These are phyloP conservation scores for Calonectria crousiana DNA, from an alignment of 2,329 filamentous ascomycete species.

Conservation along the genomic window DNA sequence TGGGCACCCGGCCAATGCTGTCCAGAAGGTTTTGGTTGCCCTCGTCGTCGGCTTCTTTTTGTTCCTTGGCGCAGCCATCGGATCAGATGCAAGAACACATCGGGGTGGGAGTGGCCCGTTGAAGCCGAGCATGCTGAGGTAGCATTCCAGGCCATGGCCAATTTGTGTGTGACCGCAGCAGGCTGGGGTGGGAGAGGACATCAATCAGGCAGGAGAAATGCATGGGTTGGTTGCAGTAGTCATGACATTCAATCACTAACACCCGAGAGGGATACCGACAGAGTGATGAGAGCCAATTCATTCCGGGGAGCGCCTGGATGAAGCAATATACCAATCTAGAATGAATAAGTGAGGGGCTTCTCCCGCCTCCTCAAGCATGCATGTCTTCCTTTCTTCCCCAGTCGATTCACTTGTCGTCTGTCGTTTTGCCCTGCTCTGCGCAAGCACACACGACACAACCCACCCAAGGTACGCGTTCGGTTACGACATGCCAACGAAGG, in stretches of 20 bases:
- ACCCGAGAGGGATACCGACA: slow-evolving; percentile 9
- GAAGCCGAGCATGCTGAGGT: neutral
- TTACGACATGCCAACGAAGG: slow-evolving; percentile 15
- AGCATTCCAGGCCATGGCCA: slow-evolving; percentile 1
- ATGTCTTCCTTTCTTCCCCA: slow-evolving; percentile 1
- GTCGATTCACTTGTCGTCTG: neutral
- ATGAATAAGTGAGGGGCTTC: slow-evolving; percentile 34
- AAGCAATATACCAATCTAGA: slow-evolving; percentile 2
- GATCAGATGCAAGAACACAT: neutral
- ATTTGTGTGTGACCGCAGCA: neutral
- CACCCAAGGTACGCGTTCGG: slow-evolving; percentile 21
- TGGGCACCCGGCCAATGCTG: slow-evolving; percentile 16
- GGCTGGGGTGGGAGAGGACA: neutral
- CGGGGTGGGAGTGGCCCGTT: slow-evolving; percentile 1
- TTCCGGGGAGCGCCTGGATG: slow-evolving; percentile 35
- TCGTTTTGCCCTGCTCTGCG: neutral
- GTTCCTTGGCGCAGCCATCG: neutral
- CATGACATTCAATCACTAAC: slow-evolving; percentile 9
- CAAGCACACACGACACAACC: slow-evolving; percentile 2
- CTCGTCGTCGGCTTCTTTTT: neutral
- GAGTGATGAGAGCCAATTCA: slow-evolving; percentile 19
- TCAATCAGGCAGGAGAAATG: slow-evolving; percentile 3
- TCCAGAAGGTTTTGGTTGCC: neutral
- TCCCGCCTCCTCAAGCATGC: slow-evolving; percentile 17
- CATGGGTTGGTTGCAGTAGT: slow-evolving; percentile 3